Evolutionary conservation across 352 stramenopile genomes (phyloP), one percentile per base, ranked within the genome.

Genomic region (Thraustochytrium sp.): DNA sequence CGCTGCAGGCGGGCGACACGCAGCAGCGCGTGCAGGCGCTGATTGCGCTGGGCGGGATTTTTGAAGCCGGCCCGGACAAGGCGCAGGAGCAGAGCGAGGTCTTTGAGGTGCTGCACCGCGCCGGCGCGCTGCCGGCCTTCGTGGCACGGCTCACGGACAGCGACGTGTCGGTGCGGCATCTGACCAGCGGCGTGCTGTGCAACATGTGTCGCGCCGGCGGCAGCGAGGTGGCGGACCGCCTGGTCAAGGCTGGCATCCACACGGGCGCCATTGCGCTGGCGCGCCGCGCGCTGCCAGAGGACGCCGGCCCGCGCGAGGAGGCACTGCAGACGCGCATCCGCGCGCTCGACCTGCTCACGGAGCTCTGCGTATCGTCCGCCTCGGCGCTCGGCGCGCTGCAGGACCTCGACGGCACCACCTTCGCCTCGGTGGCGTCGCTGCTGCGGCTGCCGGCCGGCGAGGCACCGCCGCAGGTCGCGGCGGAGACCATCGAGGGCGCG

Each of bases 41-140:
- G 0, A 11, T 72, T 11, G 59, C 59, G 34, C 59, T 72, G 9
- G 59, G 26, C 11, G 16, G 26, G 21, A 72, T 31, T 16, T 72
- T 72, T 2, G 59, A 72, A 31, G 59, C 59, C 11, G 59, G 59
- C 34, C 59, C 59, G 13, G 59, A 72, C 23, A 72, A 72, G 59
- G 59, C 59, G 59, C 59, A 72, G 59, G 59, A 72, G 40, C 59
- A 72, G 40, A 34, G 13, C 13, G 59, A 72, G 59, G 59, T 49
- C 59, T 72, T 72, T 2, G 36, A 72, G 59, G 59, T 72, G 0
- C 59, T 72, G 9, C 46, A 44, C 40, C 42, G 5, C 13, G 34
- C 26, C 34, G 59, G 59, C 13, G 59, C 59, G 9, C 59, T 72
- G 13, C 59, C 59, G 11, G 59, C 46, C 36, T 72, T 72, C 59